Conservation (phyloP, 371 early-diverging fungal genomes). For the Saksenaea oblongispora region DNA sequence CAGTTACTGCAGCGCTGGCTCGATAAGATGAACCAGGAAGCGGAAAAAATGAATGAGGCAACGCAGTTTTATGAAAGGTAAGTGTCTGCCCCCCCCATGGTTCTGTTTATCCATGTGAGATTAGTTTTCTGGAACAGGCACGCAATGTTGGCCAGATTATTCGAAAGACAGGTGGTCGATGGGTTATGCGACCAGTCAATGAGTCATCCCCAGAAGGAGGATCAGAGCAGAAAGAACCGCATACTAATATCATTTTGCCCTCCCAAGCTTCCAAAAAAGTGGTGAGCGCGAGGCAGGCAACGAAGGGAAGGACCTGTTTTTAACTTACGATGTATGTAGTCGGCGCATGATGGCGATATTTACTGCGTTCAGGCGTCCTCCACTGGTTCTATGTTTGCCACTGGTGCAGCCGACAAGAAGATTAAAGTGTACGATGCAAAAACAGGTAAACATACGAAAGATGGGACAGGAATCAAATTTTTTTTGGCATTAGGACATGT, state of each 20-base stretch:
- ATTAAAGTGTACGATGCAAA: slow-evolving; percentile 81
- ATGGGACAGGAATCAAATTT: not conserved
- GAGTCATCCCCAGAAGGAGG: not conserved
- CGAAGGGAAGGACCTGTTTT: not conserved
- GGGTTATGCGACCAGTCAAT: slow-evolving; percentile 12
- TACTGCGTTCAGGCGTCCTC: slow-evolving; percentile 77
- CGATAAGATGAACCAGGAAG: slow-evolving; percentile 90
- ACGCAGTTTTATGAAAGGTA: slow-evolving; percentile 83
- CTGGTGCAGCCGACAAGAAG: slow-evolving; percentile 87
- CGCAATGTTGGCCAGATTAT: slow-evolving; percentile 20
- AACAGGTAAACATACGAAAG: slow-evolving; percentile 56
- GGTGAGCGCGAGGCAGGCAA: slow-evolving; percentile 9
- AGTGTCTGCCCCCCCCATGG: not conserved
- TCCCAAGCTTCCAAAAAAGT: slow-evolving; percentile 14
- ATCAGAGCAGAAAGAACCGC: not conserved
- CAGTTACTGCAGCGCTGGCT: slow-evolving; percentile 91
- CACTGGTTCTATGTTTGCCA: slow-evolving; percentile 81
- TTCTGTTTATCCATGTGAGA: not conserved
- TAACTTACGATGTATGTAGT: slow-evolving; percentile 23
- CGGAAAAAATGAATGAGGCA: slow-evolving; percentile 91
- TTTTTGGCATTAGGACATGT: slow-evolving; percentile 32
- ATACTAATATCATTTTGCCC: slow-evolving; percentile 21
- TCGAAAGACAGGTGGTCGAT: slow-evolving; percentile 21
- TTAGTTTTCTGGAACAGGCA: slow-evolving; percentile 35
- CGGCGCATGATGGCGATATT: slow-evolving; percentile 77